Percentiles rank a stretch among this genome's conserved stretches.
phyloP scores from a whole-genome alignment of 352 stramenopile species.

The Phytophthora macrochlamydospora region DNA sequence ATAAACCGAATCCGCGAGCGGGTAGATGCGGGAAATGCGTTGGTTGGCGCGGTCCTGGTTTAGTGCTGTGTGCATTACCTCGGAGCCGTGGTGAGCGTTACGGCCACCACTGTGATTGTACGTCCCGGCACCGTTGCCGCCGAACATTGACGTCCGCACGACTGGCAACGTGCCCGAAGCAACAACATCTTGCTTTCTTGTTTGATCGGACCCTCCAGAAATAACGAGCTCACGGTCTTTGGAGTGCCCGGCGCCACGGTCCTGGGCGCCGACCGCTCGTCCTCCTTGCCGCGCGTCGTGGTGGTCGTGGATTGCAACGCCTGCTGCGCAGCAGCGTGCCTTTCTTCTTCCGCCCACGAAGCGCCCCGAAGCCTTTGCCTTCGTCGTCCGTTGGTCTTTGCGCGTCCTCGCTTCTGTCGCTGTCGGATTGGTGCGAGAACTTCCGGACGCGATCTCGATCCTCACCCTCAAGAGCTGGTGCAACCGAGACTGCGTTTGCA shows the following conservation, averaged over 20 bases:
- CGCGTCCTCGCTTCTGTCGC: constrained; percentile 22
- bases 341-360: constrained; percentile 40
- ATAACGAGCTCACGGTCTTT: constrained; percentile 35
- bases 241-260: constrained; percentile 29
- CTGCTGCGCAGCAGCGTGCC: constrained; percentile 17
- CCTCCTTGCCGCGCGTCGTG: constrained; percentile 33
- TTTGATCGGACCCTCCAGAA: constrained; percentile 21
- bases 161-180: constrained; percentile 4
- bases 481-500: constrained; percentile 10
- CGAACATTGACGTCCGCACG: constrained; percentile 19
- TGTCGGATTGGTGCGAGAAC: constrained; percentile 32
- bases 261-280: constrained; percentile 41
- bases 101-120: constrained; percentile 14
- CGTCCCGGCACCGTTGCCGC: constrained; percentile 4
- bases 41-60: constrained; percentile 73
- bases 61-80: constrained; percentile 32
- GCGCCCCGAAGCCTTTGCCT: constrained; percentile 12
- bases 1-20: constrained; percentile 70
- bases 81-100: constrained; percentile 22
- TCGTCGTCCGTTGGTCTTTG: constrained; percentile 2
- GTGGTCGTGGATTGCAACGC: constrained; percentile 31
- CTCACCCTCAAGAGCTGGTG: constrained; percentile 7
- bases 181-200: constrained; percentile 10
- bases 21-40: constrained; percentile 76
- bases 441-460: constrained; percentile 22